A percentile compares a stretch with the other conserved stretches of the same genome.
Evolutionary conservation across 495 filamentous ascomycete species (phyloP).

Genomic region (Aspergillus baeticus): DNA sequence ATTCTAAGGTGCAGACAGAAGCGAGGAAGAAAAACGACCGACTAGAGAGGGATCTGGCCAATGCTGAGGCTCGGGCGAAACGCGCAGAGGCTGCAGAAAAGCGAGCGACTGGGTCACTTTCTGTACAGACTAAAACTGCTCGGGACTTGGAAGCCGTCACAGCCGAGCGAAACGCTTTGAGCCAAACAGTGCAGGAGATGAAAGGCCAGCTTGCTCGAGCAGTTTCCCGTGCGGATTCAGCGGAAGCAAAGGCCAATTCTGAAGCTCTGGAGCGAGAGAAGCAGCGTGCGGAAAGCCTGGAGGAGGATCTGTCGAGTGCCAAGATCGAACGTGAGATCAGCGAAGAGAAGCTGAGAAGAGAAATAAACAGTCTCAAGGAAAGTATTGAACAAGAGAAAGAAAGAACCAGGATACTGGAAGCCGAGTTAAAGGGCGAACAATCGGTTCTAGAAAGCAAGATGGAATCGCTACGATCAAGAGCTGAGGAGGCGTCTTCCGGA

Average conservation of each 20-base stretch:
- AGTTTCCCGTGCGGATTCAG: slow-evolving; percentile 62
- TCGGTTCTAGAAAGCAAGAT: slow-evolving; percentile 81
- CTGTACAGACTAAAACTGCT: slow-evolving; percentile 62
- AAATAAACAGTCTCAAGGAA: slow-evolving; percentile 67
- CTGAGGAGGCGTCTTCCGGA: slow-evolving; percentile 88
- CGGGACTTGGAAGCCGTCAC: slow-evolving; percentile 68
- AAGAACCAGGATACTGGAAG: slow-evolving; percentile 64
- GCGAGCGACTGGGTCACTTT: slow-evolving; percentile 60
- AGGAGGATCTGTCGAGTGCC: slow-evolving; percentile 67
- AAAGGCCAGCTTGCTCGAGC: slow-evolving; percentile 69
- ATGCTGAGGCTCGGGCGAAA: slow-evolving; percentile 57
- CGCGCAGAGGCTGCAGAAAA: slow-evolving; percentile 68
- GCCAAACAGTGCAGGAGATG: slow-evolving; percentile 64
- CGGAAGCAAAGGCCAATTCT: slow-evolving; percentile 63
- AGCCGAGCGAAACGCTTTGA: slow-evolving; percentile 65
- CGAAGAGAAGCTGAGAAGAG: slow-evolving; percentile 66
- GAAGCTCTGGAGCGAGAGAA: slow-evolving; percentile 71
- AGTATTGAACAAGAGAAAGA: slow-evolving; percentile 75
- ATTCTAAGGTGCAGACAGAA: slow-evolving; percentile 47
- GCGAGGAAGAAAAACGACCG: slow-evolving; percentile 60
- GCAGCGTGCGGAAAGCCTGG: slow-evolving; percentile 62
- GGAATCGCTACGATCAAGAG: slow-evolving; percentile 78
- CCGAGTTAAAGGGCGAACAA: slow-evolving; percentile 82
- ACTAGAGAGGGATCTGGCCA: slow-evolving; percentile 59
- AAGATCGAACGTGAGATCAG: slow-evolving; percentile 75